phyloP scores from a whole-genome alignment of 2,329 filamentous ascomycete species.

The Cercospora citrullina region DNA sequence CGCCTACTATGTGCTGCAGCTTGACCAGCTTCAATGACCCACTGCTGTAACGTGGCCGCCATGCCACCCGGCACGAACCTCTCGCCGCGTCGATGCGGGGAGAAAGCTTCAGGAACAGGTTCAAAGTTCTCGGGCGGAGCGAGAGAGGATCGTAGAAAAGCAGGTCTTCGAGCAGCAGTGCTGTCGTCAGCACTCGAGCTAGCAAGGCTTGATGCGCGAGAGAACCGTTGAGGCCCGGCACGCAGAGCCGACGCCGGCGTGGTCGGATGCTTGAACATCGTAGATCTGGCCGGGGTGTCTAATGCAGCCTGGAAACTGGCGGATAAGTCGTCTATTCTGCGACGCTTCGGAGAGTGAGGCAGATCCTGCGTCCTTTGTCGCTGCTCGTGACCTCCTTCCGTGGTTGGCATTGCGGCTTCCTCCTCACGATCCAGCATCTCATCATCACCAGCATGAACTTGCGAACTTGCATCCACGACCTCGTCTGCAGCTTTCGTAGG shows the following conservation, averaged over 20 bases:
- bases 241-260: constrained; percentile 24
- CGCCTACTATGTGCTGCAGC: constrained; percentile 31
- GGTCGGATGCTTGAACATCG: constrained; percentile 24
- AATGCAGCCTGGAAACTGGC: constrained; percentile 9
- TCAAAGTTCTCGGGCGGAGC: constrained; percentile 36
- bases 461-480: constrained; percentile 28
- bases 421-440: constrained; percentile 34
- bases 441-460: constrained; percentile 25
- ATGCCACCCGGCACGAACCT: constrained; percentile 53
- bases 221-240: constrained; percentile 17
- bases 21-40: constrained; percentile 50
- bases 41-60: constrained; percentile 51
- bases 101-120: constrained; percentile 55
- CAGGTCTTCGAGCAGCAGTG: constrained; percentile 34
- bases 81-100: constrained; percentile 52
- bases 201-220: constrained; percentile 18
- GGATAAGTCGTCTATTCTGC: constrained; percentile 26
- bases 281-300: constrained; percentile 19
- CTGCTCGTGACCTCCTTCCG: constrained; percentile 12
- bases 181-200: constrained; percentile 15
- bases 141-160: constrained; percentile 42
- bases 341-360: constrained; percentile 36
- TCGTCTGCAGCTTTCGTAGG: constrained; percentile 26
- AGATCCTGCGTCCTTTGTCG: constrained; percentile 18
- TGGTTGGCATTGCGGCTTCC: constrained; percentile 23